Base-by-base conservation (phyloP, 345 rosid genomes). In the Lenwebbia sp. region DNA sequence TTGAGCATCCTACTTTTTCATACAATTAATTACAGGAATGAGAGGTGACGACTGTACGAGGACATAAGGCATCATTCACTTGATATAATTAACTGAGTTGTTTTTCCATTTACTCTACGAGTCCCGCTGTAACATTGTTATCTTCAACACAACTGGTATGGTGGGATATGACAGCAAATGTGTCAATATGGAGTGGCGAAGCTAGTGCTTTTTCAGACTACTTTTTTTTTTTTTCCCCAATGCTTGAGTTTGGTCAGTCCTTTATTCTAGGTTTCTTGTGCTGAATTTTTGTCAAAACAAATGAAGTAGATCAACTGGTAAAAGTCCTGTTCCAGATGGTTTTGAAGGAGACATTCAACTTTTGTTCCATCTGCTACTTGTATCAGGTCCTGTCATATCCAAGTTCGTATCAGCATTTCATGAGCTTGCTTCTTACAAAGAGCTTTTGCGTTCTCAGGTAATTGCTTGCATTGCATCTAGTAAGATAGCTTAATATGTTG, bases 361-460 rank as follows among this genome's bases (percentile, higher is more conserved):
- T 83, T 74, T 83, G 82, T 82, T 89, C 53, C 65, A 86, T 86
- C 62, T 54, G 87, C 86, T 87, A 44, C 17, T 86, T 90, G 50
- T 87, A 86, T 60, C 89, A 95, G 98, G 99, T 58, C 99, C 97
- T 23, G 93, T 96, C 62, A 88, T 96, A 83, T 92, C 95, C 49
- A 95, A 92, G 91, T 95, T 96, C 84, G 57, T 94, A 86, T 90
- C 89, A 89, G 93, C 94, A 55, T 91, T 96, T 89, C 95, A 92
- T 41, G 99, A 96, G 92, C 90, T 96, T 90, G 92, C 95, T 87
- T 89, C 95, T 60, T 93, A 91, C 85, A 95, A 96, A 85, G 98
- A 96, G 93, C 92, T 96, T 88, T 94, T 96, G 84, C 93, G 92
- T 83, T 93, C 99, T 86, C 96, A 96, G 90, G 97, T 96, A 90